Evolutionary conservation across 768 basidiomycete species (phyloP), one percentile per base, ranked within the genome.

Genomic region (Rhizopogon rudus): DNA sequence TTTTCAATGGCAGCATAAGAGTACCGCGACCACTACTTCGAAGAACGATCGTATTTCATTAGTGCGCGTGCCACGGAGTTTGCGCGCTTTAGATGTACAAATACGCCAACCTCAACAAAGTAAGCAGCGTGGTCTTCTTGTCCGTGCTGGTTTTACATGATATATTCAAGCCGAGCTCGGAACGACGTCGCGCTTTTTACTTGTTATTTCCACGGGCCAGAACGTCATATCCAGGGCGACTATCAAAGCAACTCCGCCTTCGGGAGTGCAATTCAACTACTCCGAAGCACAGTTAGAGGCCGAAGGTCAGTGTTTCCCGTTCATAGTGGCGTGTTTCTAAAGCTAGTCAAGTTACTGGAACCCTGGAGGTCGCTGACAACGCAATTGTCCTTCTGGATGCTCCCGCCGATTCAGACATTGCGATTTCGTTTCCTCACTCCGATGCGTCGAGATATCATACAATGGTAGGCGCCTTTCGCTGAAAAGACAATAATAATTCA

Each of bases 121-220:
- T 71, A 58, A 49, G 57, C 56, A 40, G 53, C 67, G 64, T 71
- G 57, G 14, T 64, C 61, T n/a, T 25, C 10, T 51, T 44, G 8
- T 40, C 7, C 20, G 31, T 41, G 33, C 49, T 62, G 20, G 61
- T 28, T 22, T 6, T 49, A 17, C 9, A 41, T 22, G 59, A 46
- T 44, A 46, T 65, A 16, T 28, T 58, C 28, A 45, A 91, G 90
- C 89, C 57, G 80, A 85, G 65, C 81, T 91, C 14, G 88, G 86
- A 28, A 74, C 75, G 55, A 70, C 78, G 10, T 75, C 84, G 12
- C 76, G 69, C 25, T 68, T 91, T 16, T 73, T 79, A 54, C 69
- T 90, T 31, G 71, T 73, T 3, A 51, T 93, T n/a, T 79, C 75
- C 14, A 83, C 85, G 10, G 87, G 91, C 10, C 78, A 87, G 41